A percentile compares a stretch with the other conserved stretches of the same genome.
phyloP scores from a whole-genome alignment of 2,329 filamentous ascomycete genomes.

The Colletotrichum caudatum region DNA sequence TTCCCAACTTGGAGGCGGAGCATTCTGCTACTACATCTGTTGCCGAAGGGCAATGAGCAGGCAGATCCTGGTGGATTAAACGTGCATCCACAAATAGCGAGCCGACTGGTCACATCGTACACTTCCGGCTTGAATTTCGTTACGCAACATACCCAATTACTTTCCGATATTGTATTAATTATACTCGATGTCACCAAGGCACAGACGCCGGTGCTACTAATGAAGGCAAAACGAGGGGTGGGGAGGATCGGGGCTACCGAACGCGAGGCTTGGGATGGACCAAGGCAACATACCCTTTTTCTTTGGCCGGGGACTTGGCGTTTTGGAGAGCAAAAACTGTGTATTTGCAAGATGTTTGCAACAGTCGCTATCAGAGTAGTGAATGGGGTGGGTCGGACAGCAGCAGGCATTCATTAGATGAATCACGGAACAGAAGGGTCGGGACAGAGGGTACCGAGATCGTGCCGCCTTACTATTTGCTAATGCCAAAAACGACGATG shows the following conservation, averaged over 20 bases:
- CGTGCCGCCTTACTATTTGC: neutral
- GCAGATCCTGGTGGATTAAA: no score
- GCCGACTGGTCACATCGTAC: neutral
- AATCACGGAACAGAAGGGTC: slow-evolving; percentile 1
- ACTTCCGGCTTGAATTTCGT: neutral
- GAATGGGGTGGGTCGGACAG: neutral
- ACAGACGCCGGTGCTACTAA: slow-evolving; percentile 22
- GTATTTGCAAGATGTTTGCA: neutral
- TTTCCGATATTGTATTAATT: slow-evolving; percentile 40
- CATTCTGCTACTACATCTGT: neutral
- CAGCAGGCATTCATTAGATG: slow-evolving; percentile 21
- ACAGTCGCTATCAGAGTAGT: slow-evolving; percentile 13
- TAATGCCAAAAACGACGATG: slow-evolving; percentile 28
- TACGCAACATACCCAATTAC: slow-evolving; percentile 20
- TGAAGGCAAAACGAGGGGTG: slow-evolving; percentile 19
- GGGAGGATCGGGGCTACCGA: neutral
- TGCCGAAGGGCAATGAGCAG: neutral
- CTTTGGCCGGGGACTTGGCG: slow-evolving; percentile 21
- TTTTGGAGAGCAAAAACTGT: slow-evolving; percentile 38
- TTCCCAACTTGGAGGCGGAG: slow-evolving; percentile 11
- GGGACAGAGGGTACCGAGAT: slow-evolving; percentile 19
- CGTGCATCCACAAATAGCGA: neutral
- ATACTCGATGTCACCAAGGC: slow-evolving; percentile 12
- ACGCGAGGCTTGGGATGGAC: neutral
- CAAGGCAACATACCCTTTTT: slow-evolving; percentile 11